Conservation (phyloP, 1,139 yeast genomes). For the Scheffersomyces insectosa region DNA sequence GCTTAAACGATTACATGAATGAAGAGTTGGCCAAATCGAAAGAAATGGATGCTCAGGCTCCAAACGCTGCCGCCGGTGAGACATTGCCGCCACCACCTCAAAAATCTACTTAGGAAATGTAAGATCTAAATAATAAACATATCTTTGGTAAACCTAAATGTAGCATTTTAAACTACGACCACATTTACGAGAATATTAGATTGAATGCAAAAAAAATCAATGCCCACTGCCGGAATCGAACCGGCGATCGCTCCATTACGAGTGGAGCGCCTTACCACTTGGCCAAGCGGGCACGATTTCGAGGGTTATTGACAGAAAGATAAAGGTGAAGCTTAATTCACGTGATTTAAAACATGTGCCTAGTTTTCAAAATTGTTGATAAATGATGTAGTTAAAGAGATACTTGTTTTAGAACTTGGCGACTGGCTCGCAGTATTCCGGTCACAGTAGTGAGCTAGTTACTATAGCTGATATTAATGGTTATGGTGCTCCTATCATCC, state of each 20-base stretch:
- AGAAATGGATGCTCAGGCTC: constrained; percentile 26
- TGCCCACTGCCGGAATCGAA: constrained; percentile 58
- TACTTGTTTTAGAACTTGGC: too few species aligned
- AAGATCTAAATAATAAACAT: too few species aligned
- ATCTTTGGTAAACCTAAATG: neutral
- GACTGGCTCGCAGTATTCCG: too few species aligned
- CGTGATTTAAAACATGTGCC: too few species aligned
- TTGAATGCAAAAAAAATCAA: constrained; percentile 11
- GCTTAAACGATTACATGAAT: constrained; percentile 44
- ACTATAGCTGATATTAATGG: too few species aligned
- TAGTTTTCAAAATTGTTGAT: too few species aligned
- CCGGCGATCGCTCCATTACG: constrained; percentile 60
- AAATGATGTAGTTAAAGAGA: too few species aligned
- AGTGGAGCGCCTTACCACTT: constrained; percentile 60
- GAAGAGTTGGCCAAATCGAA: constrained; percentile 48
- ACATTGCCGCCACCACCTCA: constrained; percentile 35
- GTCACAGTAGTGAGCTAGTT: too few species aligned
- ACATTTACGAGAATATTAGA: too few species aligned
- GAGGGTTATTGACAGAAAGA: neutral
- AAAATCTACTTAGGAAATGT: neutral
- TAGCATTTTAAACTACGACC: neutral
- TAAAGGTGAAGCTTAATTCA: too few species aligned
- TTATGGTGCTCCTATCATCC: too few species aligned
- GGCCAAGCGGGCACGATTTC: constrained; percentile 47
- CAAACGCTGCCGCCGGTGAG: constrained; percentile 14